Conservation (phyloP, 2,329 filamentous ascomycete genomes). For the Macrophomina tecta region DNA sequence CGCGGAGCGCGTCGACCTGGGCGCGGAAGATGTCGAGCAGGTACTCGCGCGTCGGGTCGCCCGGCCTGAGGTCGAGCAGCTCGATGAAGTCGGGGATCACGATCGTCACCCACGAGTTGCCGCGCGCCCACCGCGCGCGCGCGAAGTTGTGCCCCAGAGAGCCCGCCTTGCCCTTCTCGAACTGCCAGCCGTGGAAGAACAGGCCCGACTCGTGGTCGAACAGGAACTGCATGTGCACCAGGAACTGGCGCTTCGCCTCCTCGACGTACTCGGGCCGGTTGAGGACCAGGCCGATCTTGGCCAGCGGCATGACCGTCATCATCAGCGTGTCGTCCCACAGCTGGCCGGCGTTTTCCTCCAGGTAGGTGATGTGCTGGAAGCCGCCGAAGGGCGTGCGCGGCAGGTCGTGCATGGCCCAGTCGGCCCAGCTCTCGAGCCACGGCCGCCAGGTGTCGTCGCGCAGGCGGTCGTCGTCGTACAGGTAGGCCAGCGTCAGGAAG, state of each 20-base stretch:
- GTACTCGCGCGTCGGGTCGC: conserved; percentile 66
- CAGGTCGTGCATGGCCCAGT: conserved; percentile 81
- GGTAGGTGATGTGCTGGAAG: conserved; percentile 79
- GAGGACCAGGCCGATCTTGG: conserved; percentile 77
- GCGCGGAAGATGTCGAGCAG: conserved; percentile 69
- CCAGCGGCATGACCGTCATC: conserved; percentile 84
- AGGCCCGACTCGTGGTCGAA: conserved; percentile 74
- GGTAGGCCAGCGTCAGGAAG: conserved; percentile 74
- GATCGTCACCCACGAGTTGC: conserved; percentile 79
- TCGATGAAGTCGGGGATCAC: conserved; percentile 84
- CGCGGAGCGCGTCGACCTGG: conserved; percentile 69
- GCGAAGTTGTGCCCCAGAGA: conserved; percentile 62
- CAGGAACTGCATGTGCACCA: conserved; percentile 79
- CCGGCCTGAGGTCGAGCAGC: conserved; percentile 65
- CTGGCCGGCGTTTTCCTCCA: conserved; percentile 73
- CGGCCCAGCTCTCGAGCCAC: conserved; percentile 81
- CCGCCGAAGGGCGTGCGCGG: conserved; percentile 72
- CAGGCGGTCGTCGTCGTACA: conserved; percentile 72
- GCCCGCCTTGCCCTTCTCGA: conserved; percentile 58
- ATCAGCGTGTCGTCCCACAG: conserved; percentile 87
- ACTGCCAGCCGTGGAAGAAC: conserved; percentile 85
- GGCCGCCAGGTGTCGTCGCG: conserved; percentile 71
- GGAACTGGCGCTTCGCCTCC: conserved; percentile 78
- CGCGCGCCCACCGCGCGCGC: conserved; percentile 62
- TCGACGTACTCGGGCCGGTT: conserved; percentile 74